These are phyloP conservation scores for Pseudopithomyces chartarum DNA, from an alignment of 2,329 filamentous ascomycete species.

Conservation along the genomic window DNA sequence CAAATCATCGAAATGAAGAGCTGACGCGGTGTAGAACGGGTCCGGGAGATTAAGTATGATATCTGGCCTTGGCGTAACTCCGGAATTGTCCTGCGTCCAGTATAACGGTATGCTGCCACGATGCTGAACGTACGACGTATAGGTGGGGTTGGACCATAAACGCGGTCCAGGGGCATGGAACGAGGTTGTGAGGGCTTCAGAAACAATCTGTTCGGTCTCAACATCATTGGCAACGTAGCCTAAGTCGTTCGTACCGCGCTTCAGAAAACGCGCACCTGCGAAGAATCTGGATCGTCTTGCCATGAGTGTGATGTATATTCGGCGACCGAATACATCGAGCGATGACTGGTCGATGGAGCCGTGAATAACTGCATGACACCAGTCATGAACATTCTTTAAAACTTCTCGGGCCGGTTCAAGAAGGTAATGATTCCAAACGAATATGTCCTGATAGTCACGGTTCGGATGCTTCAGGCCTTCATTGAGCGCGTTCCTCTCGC, in stretches of 20 bases:
- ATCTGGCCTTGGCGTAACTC: conserved; percentile 93
- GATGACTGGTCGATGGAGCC: conserved; percentile 92
- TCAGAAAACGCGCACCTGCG: conserved; percentile 90
- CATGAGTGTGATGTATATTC: conserved; percentile 91
- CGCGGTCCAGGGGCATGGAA: conserved; percentile 89
- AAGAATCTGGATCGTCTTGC: conserved; percentile 91
- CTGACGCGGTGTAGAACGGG: conserved; percentile 92
- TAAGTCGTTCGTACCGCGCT: conserved; percentile 90
- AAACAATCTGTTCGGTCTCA: conserved; percentile 97
- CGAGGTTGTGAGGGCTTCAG: conserved; percentile 90
- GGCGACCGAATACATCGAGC: conserved; percentile 77
- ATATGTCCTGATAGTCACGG: conserved; percentile 87
- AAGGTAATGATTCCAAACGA: conserved; percentile 95
- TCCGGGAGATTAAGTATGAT: conserved; percentile 96
- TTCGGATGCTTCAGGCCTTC: conserved; percentile 65
- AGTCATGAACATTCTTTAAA: conserved; percentile 85
- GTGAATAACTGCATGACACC: conserved; percentile 95
- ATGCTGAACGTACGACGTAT: conserved; percentile 96
- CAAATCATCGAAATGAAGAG: conserved; percentile 91
- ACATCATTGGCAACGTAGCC: conserved; percentile 98
- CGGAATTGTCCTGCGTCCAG: conserved; percentile 96
- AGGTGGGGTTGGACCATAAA: conserved; percentile 85
- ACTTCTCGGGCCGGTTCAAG: conserved; percentile 73
- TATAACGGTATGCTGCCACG: conserved; percentile 94
- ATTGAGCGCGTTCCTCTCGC: conserved; percentile 73